Base-by-base conservation (phyloP, 1,284 basidiomycete genomes). In the Moniliophthora roreri region DNA sequence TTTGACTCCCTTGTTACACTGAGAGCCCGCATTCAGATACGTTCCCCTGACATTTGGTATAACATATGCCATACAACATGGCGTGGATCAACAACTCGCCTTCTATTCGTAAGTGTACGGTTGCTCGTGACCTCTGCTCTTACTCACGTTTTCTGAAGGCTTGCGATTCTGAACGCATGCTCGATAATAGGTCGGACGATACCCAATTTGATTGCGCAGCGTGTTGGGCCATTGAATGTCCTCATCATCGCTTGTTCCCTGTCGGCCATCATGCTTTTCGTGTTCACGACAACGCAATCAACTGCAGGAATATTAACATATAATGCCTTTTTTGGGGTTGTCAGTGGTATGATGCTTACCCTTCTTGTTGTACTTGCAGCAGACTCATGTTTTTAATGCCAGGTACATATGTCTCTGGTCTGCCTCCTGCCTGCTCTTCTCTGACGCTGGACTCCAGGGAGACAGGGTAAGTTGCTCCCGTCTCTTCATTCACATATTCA, bases 151-250 rank as follows among this genome's bases (percentile, higher is more conserved):
- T 4, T 37, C 38, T 6, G n/a, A 24, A 62, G 60, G 23, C 54
- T 62, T 37, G 56, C 61, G 3, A 58, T 62, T 24, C 57, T 62
- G 20, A 61, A 61, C 46, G 60, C 57, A 9, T 52, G 55, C 45
- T 61, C 60, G 9, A 40, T 57, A 13, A 8, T 59, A 24, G 60
- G 60, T 11, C 57, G 60, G 16, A 48, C 48, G 11, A 32, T 59
- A 13, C 60, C 60, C 2, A 59, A 57, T 44, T 9, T 58, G 13
- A 34, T 61, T 11, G 57, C 57, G 4, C 51, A 56, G 23, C 37
- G 52, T 35, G 48, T 61, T 28, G 60, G 60, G 28, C 57, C 57
- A 21, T 20, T 59, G 37, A 61, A 61, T 39, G 44, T 61, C 8
- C 50, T 61, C 23, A 57, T 56, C 15, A 40, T 20, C 11, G 37